Conservation (phyloP, 208 protist species). For the Trichomonas vaginalis region DNA sequence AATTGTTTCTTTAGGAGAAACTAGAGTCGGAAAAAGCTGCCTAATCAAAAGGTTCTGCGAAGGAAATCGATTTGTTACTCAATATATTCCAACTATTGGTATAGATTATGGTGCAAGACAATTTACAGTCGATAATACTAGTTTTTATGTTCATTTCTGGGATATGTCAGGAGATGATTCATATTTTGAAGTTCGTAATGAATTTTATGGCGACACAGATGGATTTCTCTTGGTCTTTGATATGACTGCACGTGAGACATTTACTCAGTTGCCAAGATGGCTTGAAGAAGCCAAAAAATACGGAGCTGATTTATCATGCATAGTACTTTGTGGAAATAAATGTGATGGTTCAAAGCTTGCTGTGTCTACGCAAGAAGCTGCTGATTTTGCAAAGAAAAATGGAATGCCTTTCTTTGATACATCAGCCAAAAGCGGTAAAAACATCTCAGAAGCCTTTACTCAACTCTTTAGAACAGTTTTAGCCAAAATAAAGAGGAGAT, state of each 20-base stretch:
- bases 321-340: not conserved
- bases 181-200: conserved; percentile 68
- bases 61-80: conserved; percentile 55
- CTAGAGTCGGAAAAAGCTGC: not conserved
- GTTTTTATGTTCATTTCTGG: conserved; percentile 72
- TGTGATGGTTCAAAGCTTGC: not conserved
- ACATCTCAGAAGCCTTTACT: not conserved
- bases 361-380: not conserved
- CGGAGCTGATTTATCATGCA: not conserved
- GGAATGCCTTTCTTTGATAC: conserved; percentile 4
- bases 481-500: not conserved
- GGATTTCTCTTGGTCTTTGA: conserved; percentile 43
- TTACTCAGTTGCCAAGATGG: not conserved
- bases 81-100: conserved; percentile 84
- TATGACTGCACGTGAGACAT: not conserved
- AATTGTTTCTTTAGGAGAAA: conserved; percentile 14
- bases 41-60: not conserved
- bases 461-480: not conserved
- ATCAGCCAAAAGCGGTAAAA: not conserved
- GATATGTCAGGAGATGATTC: conserved; percentile 67
- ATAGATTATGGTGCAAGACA: conserved; percentile 82
- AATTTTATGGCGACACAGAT: conserved; percentile 79
- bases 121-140: conserved; percentile 35
- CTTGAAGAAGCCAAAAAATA: not conserved
- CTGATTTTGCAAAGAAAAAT: not conserved